These are phyloP conservation scores for Hymenoscyphus linearis DNA, from an alignment of 2,329 filamentous ascomycete species.

Conservation along the genomic window DNA sequence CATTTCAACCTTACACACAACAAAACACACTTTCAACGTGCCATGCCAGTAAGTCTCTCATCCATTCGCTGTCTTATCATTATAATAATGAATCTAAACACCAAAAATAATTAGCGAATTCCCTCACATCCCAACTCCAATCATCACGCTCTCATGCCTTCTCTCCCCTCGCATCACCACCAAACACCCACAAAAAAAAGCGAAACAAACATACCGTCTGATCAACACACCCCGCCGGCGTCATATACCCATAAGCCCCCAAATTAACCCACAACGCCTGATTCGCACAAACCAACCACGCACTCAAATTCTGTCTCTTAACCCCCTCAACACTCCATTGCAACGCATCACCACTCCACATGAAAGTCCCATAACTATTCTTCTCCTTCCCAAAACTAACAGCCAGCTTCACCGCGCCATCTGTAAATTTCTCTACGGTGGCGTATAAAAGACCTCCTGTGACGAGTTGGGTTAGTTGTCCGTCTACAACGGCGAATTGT, in stretches of 20 bases:
- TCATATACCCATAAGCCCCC: slow-evolving; percentile 53
- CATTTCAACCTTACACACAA: too few species aligned
- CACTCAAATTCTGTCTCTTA: slow-evolving; percentile 48
- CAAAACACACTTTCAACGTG: too few species aligned
- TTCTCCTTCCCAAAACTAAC: slow-evolving; percentile 46
- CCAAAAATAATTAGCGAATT: slow-evolving; percentile 3
- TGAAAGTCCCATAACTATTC: slow-evolving; percentile 52
- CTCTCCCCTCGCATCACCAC: too few species aligned
- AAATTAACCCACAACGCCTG: slow-evolving; percentile 52
- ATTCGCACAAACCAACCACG: slow-evolving; percentile 53
- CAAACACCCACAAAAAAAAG: too few species aligned
- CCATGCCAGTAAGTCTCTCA: too few species aligned
- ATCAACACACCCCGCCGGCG: slow-evolving; percentile 48
- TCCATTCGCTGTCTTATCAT: slow-evolving; percentile 33
- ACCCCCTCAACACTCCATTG: slow-evolving; percentile 47
- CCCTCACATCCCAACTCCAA: not conserved
- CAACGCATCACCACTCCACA: slow-evolving; percentile 52
- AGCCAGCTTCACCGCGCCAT: slow-evolving; percentile 38
- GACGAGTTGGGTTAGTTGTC: slow-evolving; percentile 40
- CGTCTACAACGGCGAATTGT: slow-evolving; percentile 50
- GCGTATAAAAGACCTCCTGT: slow-evolving; percentile 18
- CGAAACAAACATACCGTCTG: slow-evolving; percentile 43
- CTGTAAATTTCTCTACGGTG: slow-evolving; percentile 36
- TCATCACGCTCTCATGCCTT: not conserved
- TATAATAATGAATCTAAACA: slow-evolving; percentile 39